Conservation (phyloP, 768 basidiomycete species). For the Psilocybe subaeruginosa region DNA sequence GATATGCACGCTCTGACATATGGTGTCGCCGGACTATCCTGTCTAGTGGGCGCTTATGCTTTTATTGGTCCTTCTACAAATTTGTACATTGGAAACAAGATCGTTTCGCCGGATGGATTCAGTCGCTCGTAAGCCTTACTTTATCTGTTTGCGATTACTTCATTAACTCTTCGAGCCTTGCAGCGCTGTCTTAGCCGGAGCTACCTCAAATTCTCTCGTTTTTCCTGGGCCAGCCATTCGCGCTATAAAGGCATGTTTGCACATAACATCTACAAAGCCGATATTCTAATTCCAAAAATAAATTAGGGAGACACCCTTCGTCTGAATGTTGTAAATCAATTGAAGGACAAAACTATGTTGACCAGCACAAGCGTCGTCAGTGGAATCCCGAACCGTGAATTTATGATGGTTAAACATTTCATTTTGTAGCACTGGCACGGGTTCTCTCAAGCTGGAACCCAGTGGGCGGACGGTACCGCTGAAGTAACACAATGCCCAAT, state of each 20-base stretch:
- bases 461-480: conserved; percentile 42
- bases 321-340: conserved; percentile 43
- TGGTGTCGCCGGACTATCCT: neutral
- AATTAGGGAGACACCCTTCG: conserved; percentile 29
- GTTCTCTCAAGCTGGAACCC: conserved; percentile 36
- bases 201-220: conserved; percentile 11
- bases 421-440: conserved; percentile 49
- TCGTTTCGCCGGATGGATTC: conserved; percentile 57
- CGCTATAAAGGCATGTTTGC: conserved; percentile 23
- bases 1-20: conserved; percentile 4
- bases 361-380: conserved; percentile 36
- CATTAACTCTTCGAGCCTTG: neutral
- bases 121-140: conserved; percentile 27
- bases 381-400: neutral
- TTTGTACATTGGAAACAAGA: conserved; percentile 44
- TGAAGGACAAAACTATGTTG: conserved; percentile 40
- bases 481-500: conserved; percentile 47
- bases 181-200: conserved; percentile 29
- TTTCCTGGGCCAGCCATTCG: conserved; percentile 30
- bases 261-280: neutral
- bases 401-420: neutral
- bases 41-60: neutral
- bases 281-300: neutral
- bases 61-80: conserved; percentile 29
- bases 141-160: neutral